These are phyloP conservation scores for Magnusiomyces fungicola DNA, from an alignment of 1,139 yeast genomes.

Conservation along the genomic window DNA sequence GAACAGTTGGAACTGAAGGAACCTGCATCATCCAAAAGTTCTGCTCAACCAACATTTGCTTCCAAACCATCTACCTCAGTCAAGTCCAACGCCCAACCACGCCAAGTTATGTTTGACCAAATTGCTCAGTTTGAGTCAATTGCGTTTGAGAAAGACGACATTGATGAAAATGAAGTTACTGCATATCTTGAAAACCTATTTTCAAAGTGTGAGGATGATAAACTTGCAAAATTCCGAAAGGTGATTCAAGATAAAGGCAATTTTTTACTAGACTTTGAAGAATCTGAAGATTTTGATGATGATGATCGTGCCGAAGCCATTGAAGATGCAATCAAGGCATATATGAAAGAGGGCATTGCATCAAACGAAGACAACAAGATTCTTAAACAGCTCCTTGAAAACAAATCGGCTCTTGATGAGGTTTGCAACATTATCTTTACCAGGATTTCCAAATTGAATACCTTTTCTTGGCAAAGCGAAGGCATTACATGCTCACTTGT, in stretches of 20 bases:
- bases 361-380: slow-evolving; percentile 10
- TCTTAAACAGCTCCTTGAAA: slow-evolving; percentile 13
- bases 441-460: slow-evolving; percentile 14
- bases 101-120: slow-evolving; percentile 16
- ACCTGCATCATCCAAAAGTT: slow-evolving; percentile 4
- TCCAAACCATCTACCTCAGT: not conserved
- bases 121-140: slow-evolving; percentile 15
- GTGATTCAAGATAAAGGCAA: slow-evolving; percentile 1
- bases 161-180: slow-evolving; percentile 8
- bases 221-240: slow-evolving; percentile 10
- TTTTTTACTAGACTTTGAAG: slow-evolving; percentile 7
- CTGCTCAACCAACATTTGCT: not conserved
- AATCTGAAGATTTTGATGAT: not conserved
- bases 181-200: slow-evolving; percentile 16
- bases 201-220: slow-evolving; percentile 4
- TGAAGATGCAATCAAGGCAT: not conserved
- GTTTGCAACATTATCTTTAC: slow-evolving; percentile 18
- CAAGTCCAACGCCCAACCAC: not conserved
- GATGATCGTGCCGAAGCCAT: slow-evolving; percentile 1
- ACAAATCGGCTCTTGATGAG: slow-evolving; percentile 14
- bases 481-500: slow-evolving; percentile 13
- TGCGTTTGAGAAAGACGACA: slow-evolving; percentile 13
- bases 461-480: slow-evolving; percentile 17
- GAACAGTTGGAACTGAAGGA: too few relatives aligned
- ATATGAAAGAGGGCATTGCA: slow-evolving; percentile 11